phyloP scores from a whole-genome alignment of 2,329 filamentous ascomycete genomes.

The Ophiostoma triangulosporum region DNA sequence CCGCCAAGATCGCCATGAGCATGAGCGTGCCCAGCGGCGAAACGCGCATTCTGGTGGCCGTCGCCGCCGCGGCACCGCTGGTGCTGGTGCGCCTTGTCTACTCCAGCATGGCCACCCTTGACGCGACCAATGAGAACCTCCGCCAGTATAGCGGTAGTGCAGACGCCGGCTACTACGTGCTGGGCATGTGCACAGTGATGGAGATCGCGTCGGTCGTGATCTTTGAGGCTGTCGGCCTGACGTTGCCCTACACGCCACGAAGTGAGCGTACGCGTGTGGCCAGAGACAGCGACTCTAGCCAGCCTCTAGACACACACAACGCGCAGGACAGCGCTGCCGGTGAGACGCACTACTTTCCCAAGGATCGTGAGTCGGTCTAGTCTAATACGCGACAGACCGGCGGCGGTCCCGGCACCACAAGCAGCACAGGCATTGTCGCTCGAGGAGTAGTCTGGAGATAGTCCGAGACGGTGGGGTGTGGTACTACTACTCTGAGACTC shows the following conservation, averaged over 20 bases:
- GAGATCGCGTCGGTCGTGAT: constrained; percentile 34
- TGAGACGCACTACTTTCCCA: constrained; percentile 3
- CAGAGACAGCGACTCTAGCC: constrained; percentile 1
- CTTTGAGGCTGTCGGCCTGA: constrained; percentile 26
- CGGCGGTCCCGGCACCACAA: neutral
- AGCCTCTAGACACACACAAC: neutral
- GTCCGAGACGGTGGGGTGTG: neutral
- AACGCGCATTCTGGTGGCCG: constrained; percentile 29
- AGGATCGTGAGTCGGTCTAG: constrained; percentile 1
- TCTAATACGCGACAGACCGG: neutral
- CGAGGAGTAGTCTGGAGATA: neutral
- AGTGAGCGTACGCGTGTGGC: neutral
- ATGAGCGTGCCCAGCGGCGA: constrained; percentile 28
- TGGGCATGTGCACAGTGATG: constrained; percentile 35
- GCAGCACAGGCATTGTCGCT: neutral
- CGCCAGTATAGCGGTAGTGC: constrained; percentile 26
- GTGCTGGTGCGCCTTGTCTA: constrained; percentile 37
- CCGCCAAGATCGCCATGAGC: constrained; percentile 20
- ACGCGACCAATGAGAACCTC: constrained; percentile 26
- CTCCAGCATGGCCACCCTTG: constrained; percentile 29
- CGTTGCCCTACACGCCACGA: constrained; percentile 13
- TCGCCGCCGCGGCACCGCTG: constrained; percentile 31
- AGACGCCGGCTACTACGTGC: constrained; percentile 21
- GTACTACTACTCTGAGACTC: neutral
- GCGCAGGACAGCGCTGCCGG: neutral